phyloP scores from a whole-genome alignment of 257 asterid species.

The Lycium ferocissimum region DNA sequence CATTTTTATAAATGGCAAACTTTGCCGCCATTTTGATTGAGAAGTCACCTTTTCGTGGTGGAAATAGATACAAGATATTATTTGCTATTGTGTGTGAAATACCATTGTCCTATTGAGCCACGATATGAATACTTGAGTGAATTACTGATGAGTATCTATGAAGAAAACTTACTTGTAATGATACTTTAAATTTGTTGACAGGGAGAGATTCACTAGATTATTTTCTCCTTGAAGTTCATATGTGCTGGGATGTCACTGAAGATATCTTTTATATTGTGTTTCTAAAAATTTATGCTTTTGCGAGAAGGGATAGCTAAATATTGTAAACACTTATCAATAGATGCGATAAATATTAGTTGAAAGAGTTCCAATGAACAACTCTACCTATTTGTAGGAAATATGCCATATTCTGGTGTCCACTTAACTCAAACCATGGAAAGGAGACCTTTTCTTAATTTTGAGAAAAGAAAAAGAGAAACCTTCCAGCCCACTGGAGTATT shows the following conservation, averaged over 20 bases:
- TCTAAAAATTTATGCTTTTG: neutral
- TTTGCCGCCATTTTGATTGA: neutral
- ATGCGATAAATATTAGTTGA: neutral
- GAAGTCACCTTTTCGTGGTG: neutral
- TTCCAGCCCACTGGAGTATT: neutral
- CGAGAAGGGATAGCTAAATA: neutral
- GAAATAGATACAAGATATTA: neutral
- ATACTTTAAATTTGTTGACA: neutral
- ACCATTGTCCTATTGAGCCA: too few relatives aligned
- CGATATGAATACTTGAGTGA: neutral
- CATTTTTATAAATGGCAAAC: neutral
- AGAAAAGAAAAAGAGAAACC: neutral
- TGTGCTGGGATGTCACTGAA: neutral
- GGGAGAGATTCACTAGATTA: neutral
- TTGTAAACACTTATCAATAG: neutral
- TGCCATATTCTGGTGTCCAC: neutral
- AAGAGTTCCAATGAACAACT: neutral
- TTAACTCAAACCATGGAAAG: neutral
- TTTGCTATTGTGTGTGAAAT: neutral
- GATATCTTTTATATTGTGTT: neutral
- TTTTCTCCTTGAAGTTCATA: neutral
- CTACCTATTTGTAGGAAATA: neutral
- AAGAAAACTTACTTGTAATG: neutral
- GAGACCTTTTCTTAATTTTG: neutral
- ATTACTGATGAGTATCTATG: neutral